Percentiles rank a stretch among this genome's conserved stretches.
phyloP scores from a whole-genome alignment of 1,139 yeast species.

The Kurtzmaniella quercitrusa region DNA sequence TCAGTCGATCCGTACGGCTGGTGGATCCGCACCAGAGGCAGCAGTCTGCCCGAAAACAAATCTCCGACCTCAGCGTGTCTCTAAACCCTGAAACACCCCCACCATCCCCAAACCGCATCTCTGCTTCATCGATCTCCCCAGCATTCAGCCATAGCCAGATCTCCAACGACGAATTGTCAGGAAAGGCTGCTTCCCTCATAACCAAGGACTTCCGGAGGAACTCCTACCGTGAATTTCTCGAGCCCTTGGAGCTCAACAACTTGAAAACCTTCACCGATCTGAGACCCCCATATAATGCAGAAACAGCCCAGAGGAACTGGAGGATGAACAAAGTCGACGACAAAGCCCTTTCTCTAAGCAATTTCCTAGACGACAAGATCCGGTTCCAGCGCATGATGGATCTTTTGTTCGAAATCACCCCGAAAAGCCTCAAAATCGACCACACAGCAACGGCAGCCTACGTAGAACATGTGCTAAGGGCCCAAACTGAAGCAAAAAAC shows the following conservation, averaged over 20 bases:
- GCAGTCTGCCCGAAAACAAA: not conserved
- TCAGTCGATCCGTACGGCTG: conserved; percentile 9
- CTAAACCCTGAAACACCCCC: not conserved
- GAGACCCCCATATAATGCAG: conserved; percentile 18
- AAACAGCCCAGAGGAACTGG: conserved; percentile 26
- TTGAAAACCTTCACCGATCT: conserved; percentile 28
- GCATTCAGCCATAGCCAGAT: conserved; percentile 6
- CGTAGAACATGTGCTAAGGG: conserved; percentile 11
- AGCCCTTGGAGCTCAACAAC: conserved; percentile 32
- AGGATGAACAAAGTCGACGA: conserved; percentile 12
- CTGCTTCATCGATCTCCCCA: not conserved
- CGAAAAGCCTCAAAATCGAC: conserved; percentile 19
- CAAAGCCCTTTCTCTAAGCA: conserved; percentile 9
- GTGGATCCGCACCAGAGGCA: not conserved
- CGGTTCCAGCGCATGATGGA: conserved; percentile 30
- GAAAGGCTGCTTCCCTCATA: conserved; percentile 11
- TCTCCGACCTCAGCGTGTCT: not conserved
- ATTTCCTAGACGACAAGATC: conserved; percentile 24
- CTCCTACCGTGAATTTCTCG: conserved; percentile 31
- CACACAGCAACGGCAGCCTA: not conserved
- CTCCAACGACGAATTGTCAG: conserved; percentile 10
- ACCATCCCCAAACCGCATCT: not conserved
- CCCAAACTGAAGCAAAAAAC: conserved; percentile 11
- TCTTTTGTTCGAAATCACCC: conserved; percentile 29
- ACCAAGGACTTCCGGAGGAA: conserved; percentile 18